Evolutionary conservation across 1,284 basidiomycete species (phyloP).

Genomic region (Sanghuangporus baumii): DNA sequence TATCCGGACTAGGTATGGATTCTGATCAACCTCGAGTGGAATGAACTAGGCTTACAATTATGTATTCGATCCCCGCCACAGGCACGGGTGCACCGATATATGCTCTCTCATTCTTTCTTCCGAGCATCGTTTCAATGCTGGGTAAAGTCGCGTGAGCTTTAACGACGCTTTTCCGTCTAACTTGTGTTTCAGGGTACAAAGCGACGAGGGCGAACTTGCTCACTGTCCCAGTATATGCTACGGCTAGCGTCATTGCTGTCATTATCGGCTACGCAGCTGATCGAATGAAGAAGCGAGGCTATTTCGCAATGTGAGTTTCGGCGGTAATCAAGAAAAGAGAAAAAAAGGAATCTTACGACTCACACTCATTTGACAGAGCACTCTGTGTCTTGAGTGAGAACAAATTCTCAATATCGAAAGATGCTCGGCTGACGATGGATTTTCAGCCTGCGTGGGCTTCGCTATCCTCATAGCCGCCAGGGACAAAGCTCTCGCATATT

Average conservation of each 20-base stretch:
- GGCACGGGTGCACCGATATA: slow-evolving; percentile 62
- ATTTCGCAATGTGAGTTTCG: slow-evolving; percentile 52
- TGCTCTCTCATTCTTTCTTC: slow-evolving; percentile 68
- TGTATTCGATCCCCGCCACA: slow-evolving; percentile 35
- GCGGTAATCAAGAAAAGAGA: neutral
- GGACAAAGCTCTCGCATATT: slow-evolving; percentile 58
- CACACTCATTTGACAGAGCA: slow-evolving; percentile 21
- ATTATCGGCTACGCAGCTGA: slow-evolving; percentile 58
- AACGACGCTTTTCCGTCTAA: slow-evolving; percentile 10
- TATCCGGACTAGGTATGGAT: slow-evolving; percentile 21
- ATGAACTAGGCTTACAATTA: neutral
- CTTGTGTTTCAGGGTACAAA: slow-evolving; percentile 41
- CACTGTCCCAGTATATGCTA: slow-evolving; percentile 63
- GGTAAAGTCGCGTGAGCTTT: slow-evolving; percentile 19
- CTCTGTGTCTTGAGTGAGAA: slow-evolving; percentile 33
- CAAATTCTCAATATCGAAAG: neutral
- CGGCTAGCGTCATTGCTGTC: slow-evolving; percentile 61
- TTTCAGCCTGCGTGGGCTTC: slow-evolving; percentile 43
- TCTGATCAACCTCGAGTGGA: neutral
- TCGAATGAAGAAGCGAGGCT: slow-evolving; percentile 49
- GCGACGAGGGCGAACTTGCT: slow-evolving; percentile 69
- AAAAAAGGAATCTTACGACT: neutral
- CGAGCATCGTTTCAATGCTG: slow-evolving; percentile 64
- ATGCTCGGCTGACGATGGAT: neutral
- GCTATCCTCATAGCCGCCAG: slow-evolving; percentile 65